Evolutionary conservation across 768 basidiomycete species (phyloP), one percentile per base, ranked within the genome.

Genomic region (Cytidiella melzeri): DNA sequence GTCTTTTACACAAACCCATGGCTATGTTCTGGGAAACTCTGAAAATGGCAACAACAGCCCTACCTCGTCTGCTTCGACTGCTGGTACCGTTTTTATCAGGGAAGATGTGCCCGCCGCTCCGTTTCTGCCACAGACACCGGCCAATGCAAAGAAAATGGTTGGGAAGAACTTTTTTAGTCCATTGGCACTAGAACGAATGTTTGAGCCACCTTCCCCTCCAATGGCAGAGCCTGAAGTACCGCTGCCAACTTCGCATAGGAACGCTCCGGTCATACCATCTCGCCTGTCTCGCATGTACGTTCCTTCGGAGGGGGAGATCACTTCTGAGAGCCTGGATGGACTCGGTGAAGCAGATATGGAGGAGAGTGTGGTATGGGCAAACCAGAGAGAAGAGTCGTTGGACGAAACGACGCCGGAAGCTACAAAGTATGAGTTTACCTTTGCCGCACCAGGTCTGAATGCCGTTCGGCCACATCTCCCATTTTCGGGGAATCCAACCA

Each of bases 191-290:
- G 92, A 96, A 67, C 78, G 76, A 48, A 92, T 96, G 89, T 96
- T 95, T 56, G 88, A 94, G 53, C 93, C 93, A 6, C 93, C 93
- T 1, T 89, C 91, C 5, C 90, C 90, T 3, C 88, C 87, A 4
- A 59, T 65, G 15, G 56, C 57, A 57, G 52, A 59, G 36, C 53
- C 28, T 43, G 52, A 47, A 51, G 52, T n/a, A 30, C 40, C 15
- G 23, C 27, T 57, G 30, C 43, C 60, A 37, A 53, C 65, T 50
- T 56, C 42, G 49, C 45, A 52, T 38, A 54, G 53, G 3, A 55
- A 58, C 13, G 57, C 54, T 4, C 63, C 61, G 3, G 41, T 44
- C 7, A 57, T 61, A 7, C 62, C 70, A 0, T 70, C 72, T 10
- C 70, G 66, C 26, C 53, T 72, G 15, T 69, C 69, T 2, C 70